These are phyloP conservation scores for Suhomyces xylopsoci DNA, from an alignment of 805 yeast species.

Conservation along the genomic window DNA sequence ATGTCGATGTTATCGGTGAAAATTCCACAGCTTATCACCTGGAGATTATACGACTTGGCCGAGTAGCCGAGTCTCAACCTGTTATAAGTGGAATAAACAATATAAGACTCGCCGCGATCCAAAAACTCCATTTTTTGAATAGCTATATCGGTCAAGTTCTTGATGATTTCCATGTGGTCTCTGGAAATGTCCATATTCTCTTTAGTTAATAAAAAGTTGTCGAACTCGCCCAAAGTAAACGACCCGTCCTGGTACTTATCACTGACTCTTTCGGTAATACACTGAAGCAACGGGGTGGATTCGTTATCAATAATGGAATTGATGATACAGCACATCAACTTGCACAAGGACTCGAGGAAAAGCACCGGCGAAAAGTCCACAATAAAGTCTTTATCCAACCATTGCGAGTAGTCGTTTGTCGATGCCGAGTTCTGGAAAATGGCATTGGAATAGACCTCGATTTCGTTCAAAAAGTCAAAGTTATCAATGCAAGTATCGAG, in stretches of 20 bases:
- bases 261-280: conserved; percentile 25
- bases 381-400: conserved; percentile 24
- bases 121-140: conserved; percentile 42
- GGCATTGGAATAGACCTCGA: conserved; percentile 29
- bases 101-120: conserved; percentile 56
- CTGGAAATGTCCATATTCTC: conserved; percentile 19
- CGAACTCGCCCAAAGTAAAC: conserved; percentile 1
- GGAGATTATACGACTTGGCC: conserved; percentile 55
- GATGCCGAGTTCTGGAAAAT: conserved; percentile 10
- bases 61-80: conserved; percentile 49
- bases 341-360: conserved; percentile 33
- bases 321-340: conserved; percentile 33
- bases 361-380: conserved; percentile 33
- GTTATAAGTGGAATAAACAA: conserved; percentile 49
- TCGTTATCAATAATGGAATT: conserved; percentile 27
- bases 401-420: conserved; percentile 13
- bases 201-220: conserved; percentile 1
- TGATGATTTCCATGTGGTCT: conserved; percentile 24
- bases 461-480: conserved; percentile 34
- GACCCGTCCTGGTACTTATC: conserved; percentile 10
- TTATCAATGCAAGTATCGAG: conserved; percentile 38
- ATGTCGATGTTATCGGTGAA: conserved; percentile 44
- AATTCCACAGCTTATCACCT: conserved; percentile 59
- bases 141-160: conserved; percentile 31
- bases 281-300: conserved; percentile 24